Evolutionary conservation across 2,329 filamentous ascomycete species (phyloP).

Genomic region (Fusarium penzigii): DNA sequence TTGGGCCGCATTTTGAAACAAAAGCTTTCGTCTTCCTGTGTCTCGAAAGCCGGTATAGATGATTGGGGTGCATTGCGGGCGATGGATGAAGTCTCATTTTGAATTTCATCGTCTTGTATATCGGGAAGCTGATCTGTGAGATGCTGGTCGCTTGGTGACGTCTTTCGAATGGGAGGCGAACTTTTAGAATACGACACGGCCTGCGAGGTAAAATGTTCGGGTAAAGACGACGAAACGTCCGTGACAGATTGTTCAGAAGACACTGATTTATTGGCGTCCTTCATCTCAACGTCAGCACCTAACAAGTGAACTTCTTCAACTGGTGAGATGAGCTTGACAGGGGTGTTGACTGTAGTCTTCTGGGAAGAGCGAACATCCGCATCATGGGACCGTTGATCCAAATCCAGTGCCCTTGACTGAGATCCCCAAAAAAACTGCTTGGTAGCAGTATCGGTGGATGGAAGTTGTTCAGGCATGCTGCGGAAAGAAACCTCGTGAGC

Average conservation of each 20-base stretch:
- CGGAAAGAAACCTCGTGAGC: slow-evolving; percentile 16
- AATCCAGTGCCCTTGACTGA: neutral
- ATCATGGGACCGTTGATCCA: slow-evolving; percentile 1
- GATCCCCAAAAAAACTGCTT: slow-evolving; percentile 1
- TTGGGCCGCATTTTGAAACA: slow-evolving; percentile 29
- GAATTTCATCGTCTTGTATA: no score
- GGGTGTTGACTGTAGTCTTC: slow-evolving; percentile 6
- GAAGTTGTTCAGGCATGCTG: slow-evolving; percentile 19
- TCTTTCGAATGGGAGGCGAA: neutral
- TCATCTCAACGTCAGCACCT: neutral
- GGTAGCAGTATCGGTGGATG: slow-evolving; percentile 11
- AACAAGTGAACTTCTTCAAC: slow-evolving; percentile 7
- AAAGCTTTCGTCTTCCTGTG: slow-evolving; percentile 37
- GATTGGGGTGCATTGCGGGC: neutral
- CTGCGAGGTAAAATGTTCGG: neutral
- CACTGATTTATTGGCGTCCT: no score
- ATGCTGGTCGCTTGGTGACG: neutral
- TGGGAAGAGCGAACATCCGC: slow-evolving; percentile 17
- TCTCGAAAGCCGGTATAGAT: slow-evolving; percentile 17
- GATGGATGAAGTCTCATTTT: neutral
- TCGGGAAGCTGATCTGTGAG: neutral
- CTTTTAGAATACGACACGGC: neutral
- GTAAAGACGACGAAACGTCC: neutral
- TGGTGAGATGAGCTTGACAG: slow-evolving; percentile 14
- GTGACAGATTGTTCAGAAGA: neutral